phyloP scores from a whole-genome alignment of 2,329 filamentous ascomycete species.

The Cryphonectria nitschkei region DNA sequence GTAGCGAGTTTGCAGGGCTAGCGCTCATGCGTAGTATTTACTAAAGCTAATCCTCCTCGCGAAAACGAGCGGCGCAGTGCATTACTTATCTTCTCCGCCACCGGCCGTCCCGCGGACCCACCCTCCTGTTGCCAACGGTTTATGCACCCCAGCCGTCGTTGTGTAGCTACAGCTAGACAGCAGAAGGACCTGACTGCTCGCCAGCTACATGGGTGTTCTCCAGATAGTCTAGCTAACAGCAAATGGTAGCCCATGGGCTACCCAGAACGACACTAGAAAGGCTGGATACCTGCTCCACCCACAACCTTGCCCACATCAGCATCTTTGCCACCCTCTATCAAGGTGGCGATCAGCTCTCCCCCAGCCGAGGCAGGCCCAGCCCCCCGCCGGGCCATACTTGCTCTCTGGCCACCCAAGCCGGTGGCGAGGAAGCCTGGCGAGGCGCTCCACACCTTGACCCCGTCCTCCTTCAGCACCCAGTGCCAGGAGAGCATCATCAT shows the following conservation, averaged over 20 bases:
- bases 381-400: conserved; percentile 30
- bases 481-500: conserved; percentile 53
- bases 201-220: not conserved
- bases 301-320: conserved; percentile 43
- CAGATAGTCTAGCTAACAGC: not conserved
- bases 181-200: not conserved
- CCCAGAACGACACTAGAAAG: conserved; percentile 1
- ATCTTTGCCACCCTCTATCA: conserved; percentile 46
- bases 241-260: not conserved
- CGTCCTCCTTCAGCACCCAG: conserved; percentile 48
- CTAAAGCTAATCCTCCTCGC: not conserved
- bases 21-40: not conserved
- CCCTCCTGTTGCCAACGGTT: not conserved
- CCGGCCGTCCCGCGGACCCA: not conserved
- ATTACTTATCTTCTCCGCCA: not conserved
- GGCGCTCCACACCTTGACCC: conserved; percentile 54
- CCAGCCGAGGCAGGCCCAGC: conserved; percentile 32
- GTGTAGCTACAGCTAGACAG: not conserved
- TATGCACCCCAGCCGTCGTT: not conserved
- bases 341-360: conserved; percentile 41
- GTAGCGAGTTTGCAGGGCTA: no score
- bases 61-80: not conserved
- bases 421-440: conserved; percentile 55
- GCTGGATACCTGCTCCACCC: not conserved
- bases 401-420: conserved; percentile 41